Conservation (phyloP, 2,329 filamentous ascomycete genomes). For the Aspergillus chevalieri region DNA sequence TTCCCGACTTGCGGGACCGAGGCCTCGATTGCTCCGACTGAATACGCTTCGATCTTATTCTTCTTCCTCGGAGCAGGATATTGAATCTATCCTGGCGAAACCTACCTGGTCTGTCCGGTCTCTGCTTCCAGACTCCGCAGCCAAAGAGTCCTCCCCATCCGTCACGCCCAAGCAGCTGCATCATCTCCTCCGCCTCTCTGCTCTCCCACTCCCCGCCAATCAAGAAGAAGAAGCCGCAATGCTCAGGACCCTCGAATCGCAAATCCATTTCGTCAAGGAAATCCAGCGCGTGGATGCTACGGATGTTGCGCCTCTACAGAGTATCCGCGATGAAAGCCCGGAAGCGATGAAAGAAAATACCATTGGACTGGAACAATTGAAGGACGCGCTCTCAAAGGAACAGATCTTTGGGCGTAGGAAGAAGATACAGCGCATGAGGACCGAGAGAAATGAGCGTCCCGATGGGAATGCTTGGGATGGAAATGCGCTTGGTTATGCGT, state of each 20-base stretch:
- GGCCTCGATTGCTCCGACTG: constrained; percentile 3
- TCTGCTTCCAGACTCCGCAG: constrained; percentile 53
- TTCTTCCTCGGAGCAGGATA: constrained; percentile 18
- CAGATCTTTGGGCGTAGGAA: constrained; percentile 35
- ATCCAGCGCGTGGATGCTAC: constrained; percentile 73
- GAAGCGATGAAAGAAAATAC: constrained; percentile 34
- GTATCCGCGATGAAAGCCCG: constrained; percentile 66
- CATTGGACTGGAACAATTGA: constrained; percentile 33
- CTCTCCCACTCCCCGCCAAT: constrained; percentile 66
- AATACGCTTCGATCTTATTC: constrained; percentile 17
- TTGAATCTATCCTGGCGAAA: constrained; percentile 53
- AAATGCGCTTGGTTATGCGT: constrained; percentile 63
- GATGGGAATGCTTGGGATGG: constrained; percentile 56
- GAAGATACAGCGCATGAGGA: constrained; percentile 42
- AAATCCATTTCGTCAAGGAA: constrained; percentile 84
- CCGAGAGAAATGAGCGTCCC: constrained; percentile 23
- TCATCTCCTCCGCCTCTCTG: constrained; percentile 83
- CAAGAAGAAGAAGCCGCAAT: constrained; percentile 61
- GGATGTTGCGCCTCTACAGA: constrained; percentile 65
- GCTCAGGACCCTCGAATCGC: constrained; percentile 68
- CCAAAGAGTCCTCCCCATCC: constrained; percentile 20
- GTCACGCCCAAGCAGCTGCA: constrained; percentile 64
- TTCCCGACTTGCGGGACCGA: constrained; percentile 10
- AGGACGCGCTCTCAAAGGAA: constrained; percentile 35
- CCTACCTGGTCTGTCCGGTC: constrained; percentile 81